Evolutionary conservation across 2,329 filamentous ascomycete species (phyloP), one percentile per base, ranked within the genome.

Genomic region (Dactylellina leptospora): DNA sequence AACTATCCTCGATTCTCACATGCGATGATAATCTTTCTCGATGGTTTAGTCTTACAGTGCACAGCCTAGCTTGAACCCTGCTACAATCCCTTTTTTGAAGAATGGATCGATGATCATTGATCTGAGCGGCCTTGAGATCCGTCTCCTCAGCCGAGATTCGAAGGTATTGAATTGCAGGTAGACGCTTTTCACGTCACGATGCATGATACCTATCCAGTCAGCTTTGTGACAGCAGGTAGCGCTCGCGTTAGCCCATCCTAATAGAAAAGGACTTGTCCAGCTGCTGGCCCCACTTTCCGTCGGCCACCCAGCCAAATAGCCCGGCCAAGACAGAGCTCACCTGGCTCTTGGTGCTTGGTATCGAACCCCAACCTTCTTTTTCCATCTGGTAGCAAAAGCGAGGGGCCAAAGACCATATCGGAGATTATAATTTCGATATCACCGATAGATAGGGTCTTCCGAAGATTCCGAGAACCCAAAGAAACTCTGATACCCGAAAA

Each of bases 121-220:
- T 63, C 53, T 36, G 22, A 54, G 22, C 56, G 47, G n/a, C 53
- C 36, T 25, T 30, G 16, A 53, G 33, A 44, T 66, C 53, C 28
- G 13, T 51, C 13, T 54, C 44, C 45, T 51, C 64, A n/a, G 23
- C 53, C 47, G 60, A 59, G 50, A 54, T 72, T 47, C 33, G 42
- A 59, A 54, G 8, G 30, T 53, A 54, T 48, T 47, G 47, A 42
- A 60, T 55, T 47, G 40, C n/a, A n/a, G n/a, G n/a, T n/a, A n/a
- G n/a, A n/a, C n/a, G n/a, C n/a, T 28, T 64, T 68, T 71, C 64
- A 71, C 68, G 59, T 72, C 68, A 72, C 59, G 54, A 22, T 60
- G 68, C 68, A 72, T 60, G 42, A 38, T 27, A 9, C 23, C 27
- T 30, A 25, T 20, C 22, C 10, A 23, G n/a, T n/a, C 5, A 27